Base-by-base conservation (phyloP, 805 yeast species). In the Priceomyces melissophilus region DNA sequence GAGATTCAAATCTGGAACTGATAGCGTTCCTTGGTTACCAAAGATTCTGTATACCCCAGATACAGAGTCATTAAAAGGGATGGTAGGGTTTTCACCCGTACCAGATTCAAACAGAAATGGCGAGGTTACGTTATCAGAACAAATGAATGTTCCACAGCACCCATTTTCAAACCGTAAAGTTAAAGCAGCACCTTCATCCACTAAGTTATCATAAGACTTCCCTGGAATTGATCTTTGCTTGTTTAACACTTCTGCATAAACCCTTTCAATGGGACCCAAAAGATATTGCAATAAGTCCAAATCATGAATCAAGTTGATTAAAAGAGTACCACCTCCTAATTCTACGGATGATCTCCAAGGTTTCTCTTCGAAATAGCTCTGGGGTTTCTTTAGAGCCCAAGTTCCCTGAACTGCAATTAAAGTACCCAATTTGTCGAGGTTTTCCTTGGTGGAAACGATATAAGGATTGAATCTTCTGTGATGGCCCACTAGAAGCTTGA, bases 401-500 rank as follows among this genome's bases (percentile, higher is more conserved):
- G 64, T 54, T 1, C 74, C 74, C 49, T 67, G 73, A 15, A 68
- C 47, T 1, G 72, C 73, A 16, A 69, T 47, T 1, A 61, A 50
- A 9, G 43, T 47, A 1, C 74, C 74, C 9, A 67, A 46, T 32
- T 47, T 50, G 23, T 42, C 44, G 40, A 68, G 47, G 40, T 63
- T 54, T n/a, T 52, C 49, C 44, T 67, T 68, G 28, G 73, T 60
- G 17, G 63, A 61, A 1, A 67, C 56, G 16, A 69, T 66, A 44
- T 58, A 68, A 3, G 74, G 73, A 42, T 68, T 69, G 45, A 68
- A 69, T 12, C 74, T 48, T 25, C 74, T 55, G 45, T 68, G 74
- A 47, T 68, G 74, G 9, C 73, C 73, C 30, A 69, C 62, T 40
- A 69, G 53, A 10, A 68, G 54, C 36, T 58, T 54, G 11, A 68